phyloP scores from a whole-genome alignment of 2,329 filamentous ascomycete species.

The Neocucurbitaria cava region DNA sequence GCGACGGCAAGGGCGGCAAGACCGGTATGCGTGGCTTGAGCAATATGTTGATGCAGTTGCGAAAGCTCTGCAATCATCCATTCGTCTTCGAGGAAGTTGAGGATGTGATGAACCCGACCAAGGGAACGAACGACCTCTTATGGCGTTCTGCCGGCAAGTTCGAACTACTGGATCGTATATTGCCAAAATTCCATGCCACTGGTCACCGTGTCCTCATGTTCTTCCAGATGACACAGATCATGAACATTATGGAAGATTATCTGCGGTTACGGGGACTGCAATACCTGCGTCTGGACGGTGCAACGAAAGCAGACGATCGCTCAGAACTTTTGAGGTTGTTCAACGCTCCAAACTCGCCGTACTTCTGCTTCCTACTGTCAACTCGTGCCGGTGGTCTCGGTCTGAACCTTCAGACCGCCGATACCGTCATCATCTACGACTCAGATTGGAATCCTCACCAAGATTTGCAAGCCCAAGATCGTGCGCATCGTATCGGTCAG shows the following conservation, averaged over 20 bases:
- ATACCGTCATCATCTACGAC: slow-evolving; percentile 99
- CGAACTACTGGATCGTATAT: slow-evolving; percentile 86
- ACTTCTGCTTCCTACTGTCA: slow-evolving; percentile 98
- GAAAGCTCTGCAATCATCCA: slow-evolving; percentile 98
- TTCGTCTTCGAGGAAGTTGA: slow-evolving; percentile 99
- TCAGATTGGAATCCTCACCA: slow-evolving; percentile 99
- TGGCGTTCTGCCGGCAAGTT: slow-evolving; percentile 98
- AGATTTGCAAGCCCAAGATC: slow-evolving; percentile 98
- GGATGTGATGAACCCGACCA: slow-evolving; percentile 93
- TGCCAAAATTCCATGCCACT: slow-evolving; percentile 91
- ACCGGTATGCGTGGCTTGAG: slow-evolving; percentile 91
- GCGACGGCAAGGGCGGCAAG: slow-evolving; percentile 95
- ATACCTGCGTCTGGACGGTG: slow-evolving; percentile 93
- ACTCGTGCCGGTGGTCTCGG: slow-evolving; percentile 97
- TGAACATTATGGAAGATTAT: slow-evolving; percentile 99
- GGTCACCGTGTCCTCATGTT: slow-evolving; percentile 98
- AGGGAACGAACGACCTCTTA: slow-evolving; percentile 86
- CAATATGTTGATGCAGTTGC: slow-evolving; percentile 99
- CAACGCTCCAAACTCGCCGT: slow-evolving; percentile 87
- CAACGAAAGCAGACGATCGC: slow-evolving; percentile 96
- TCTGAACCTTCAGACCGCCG: slow-evolving; percentile 94
- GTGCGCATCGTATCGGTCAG: slow-evolving; percentile 99
- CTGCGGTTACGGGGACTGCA: slow-evolving; percentile 81
- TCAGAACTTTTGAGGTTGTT: slow-evolving; percentile 88
- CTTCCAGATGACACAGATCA: slow-evolving; percentile 99